phyloP scores from a whole-genome alignment of 305 asterid species.

The Fraxinus floribunda region DNA sequence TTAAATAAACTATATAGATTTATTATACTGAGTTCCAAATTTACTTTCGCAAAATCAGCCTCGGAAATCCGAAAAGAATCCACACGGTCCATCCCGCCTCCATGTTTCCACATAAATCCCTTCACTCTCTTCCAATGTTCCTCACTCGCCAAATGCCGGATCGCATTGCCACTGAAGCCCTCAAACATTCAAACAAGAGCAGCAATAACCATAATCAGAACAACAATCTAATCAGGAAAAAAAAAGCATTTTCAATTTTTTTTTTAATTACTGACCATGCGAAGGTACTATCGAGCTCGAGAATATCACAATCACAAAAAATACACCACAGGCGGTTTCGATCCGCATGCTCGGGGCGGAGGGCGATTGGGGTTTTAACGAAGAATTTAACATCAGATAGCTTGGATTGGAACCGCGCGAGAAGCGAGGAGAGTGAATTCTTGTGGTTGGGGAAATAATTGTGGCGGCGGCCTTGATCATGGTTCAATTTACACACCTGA shows the following conservation, averaged over 20 bases:
- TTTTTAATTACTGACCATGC: constrained; percentile 49
- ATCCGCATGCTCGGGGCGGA: constrained; percentile 53
- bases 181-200: constrained; percentile 7
- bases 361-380: constrained; percentile 50
- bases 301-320: constrained; percentile 62
- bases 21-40: background rate
- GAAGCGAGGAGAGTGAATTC: constrained; percentile 52
- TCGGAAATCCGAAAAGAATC: constrained; percentile 55
- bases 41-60: constrained; percentile 63
- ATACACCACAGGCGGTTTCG: constrained; percentile 69
- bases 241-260: background rate
- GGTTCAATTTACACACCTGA: constrained; percentile 68
- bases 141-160: constrained; percentile 67
- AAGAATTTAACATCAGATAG: constrained; percentile 54
- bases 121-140: constrained; percentile 81
- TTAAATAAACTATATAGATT: background rate
- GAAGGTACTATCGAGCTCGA: constrained; percentile 55
- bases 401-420: constrained; percentile 71
- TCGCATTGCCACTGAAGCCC: constrained; percentile 51
- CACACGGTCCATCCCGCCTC: constrained; percentile 67
- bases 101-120: constrained; percentile 75
- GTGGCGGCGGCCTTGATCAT: constrained; percentile 77
- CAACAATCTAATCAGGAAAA: background rate
- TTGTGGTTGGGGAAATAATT: constrained; percentile 72
- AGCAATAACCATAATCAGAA: background rate